Conservation (phyloP, 768 basidiomycete species). For the Russula griseocarnosa region DNA sequence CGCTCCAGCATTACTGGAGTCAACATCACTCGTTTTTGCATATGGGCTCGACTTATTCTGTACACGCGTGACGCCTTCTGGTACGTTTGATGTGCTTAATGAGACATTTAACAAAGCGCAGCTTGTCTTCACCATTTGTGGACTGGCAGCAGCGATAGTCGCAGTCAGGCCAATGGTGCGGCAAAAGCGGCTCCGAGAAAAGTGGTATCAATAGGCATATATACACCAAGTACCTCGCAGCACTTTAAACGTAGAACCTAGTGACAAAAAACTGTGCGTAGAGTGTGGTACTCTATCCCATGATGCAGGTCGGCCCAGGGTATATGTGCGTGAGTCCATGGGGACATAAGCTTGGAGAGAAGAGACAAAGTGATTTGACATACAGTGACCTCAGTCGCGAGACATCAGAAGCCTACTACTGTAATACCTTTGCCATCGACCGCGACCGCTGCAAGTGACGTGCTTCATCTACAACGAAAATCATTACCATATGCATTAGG, state of each 20-base stretch:
- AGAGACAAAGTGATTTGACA: background rate
- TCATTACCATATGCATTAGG: too few relatives aligned
- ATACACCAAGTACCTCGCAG: background rate
- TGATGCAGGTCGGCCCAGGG: background rate
- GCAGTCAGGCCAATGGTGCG: conserved; percentile 78
- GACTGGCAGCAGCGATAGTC: conserved; percentile 69
- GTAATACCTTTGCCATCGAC: too few relatives aligned
- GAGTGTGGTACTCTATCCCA: background rate
- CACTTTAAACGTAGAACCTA: background rate
- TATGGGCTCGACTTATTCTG: conserved; percentile 89
- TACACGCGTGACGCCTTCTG: conserved; percentile 79
- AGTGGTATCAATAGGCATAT: conserved; percentile 57
- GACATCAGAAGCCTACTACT: too few relatives aligned
- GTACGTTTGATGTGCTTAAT: conserved; percentile 88
- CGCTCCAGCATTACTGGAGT: conserved; percentile 83
- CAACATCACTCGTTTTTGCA: conserved; percentile 83
- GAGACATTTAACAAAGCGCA: conserved; percentile 93
- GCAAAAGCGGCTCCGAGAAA: conserved; percentile 60
- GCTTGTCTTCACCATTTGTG: conserved; percentile 75
- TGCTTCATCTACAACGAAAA: too few relatives aligned
- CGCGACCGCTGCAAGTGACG: too few relatives aligned
- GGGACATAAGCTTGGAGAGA: background rate
- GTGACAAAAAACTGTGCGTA: background rate
- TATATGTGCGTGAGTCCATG: background rate
- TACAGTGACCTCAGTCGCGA: too few relatives aligned